A percentile compares a stretch with the other conserved stretches of the same genome.
Conservation (phyloP, 2,329 filamentous ascomycete genomes). For the Raffaelea arxii region DNA sequence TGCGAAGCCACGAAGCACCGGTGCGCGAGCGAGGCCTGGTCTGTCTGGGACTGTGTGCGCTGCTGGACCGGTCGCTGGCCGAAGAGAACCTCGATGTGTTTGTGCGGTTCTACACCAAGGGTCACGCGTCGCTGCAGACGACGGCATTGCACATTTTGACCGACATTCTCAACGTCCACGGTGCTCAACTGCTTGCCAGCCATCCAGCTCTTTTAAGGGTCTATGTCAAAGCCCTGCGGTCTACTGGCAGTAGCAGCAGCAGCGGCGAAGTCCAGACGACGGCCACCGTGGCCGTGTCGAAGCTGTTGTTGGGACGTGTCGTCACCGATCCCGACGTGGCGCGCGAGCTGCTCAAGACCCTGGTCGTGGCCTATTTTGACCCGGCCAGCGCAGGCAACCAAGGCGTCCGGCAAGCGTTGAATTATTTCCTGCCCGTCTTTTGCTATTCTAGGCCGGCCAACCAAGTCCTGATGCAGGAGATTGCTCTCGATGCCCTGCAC, state of each 20-base stretch:
- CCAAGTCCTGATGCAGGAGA: constrained; percentile 66
- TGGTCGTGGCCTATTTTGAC: constrained; percentile 83
- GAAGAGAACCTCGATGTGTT: constrained; percentile 89
- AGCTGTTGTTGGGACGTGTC: constrained; percentile 72
- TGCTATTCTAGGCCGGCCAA: constrained; percentile 79
- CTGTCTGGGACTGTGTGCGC: constrained; percentile 81
- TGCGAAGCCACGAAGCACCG: constrained; percentile 84
- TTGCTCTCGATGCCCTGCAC: constrained; percentile 66
- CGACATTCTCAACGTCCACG: constrained; percentile 86
- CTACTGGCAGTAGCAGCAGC: constrained; percentile 48
- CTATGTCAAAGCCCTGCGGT: constrained; percentile 74
- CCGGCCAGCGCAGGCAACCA: constrained; percentile 73
- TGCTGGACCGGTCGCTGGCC: constrained; percentile 84
- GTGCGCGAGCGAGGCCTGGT: constrained; percentile 84
- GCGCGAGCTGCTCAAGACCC: constrained; percentile 69
- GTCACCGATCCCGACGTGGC: constrained; percentile 60
- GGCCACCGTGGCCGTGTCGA: constrained; percentile 72
- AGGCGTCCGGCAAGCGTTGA: constrained; percentile 73
- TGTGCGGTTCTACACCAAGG: constrained; percentile 91
- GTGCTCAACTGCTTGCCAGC: constrained; percentile 60
- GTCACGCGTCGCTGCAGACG: constrained; percentile 79
- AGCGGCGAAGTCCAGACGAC: constrained; percentile 70
- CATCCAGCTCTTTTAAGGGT: constrained; percentile 69
- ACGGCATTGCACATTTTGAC: constrained; percentile 86
- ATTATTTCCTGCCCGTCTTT: constrained; percentile 92